phyloP scores from a whole-genome alignment of 148 eudicot species.

The Rhododendron simsii region DNA sequence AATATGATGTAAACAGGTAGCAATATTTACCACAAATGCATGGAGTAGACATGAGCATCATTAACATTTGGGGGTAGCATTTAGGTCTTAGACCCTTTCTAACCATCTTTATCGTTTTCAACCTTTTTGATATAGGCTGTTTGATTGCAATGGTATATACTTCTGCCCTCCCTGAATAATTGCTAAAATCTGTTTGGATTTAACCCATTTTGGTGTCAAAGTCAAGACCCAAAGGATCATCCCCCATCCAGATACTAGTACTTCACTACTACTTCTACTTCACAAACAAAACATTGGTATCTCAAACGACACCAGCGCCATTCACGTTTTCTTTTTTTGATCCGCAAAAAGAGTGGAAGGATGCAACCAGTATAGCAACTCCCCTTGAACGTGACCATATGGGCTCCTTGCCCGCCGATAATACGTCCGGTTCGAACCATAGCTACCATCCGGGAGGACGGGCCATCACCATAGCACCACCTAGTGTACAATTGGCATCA shows the following conservation, averaged over 20 bases:
- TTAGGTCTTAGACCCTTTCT: not conserved
- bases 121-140: not conserved
- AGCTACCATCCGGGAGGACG: too few species aligned
- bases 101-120: not conserved
- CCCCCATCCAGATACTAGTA: not conserved
- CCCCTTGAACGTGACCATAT: too few species aligned
- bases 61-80: not conserved
- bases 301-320: not conserved
- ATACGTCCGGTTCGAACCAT: too few species aligned
- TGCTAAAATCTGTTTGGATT: not conserved
- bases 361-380: too few species aligned
- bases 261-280: constrained; percentile 4
- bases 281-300: not conserved
- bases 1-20: too few species aligned
- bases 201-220: not conserved
- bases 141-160: not conserved
- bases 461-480: too few species aligned
- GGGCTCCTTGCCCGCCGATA: too few species aligned
- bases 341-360: too few species aligned
- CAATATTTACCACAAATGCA: not conserved
- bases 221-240: not conserved
- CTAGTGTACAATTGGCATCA: too few species aligned
- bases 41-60: not conserved
- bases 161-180: not conserved
- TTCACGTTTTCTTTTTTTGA: not conserved